These are phyloP conservation scores for Leishmania lainsoni DNA, from an alignment of 208 protist species.

Conservation along the genomic window DNA sequence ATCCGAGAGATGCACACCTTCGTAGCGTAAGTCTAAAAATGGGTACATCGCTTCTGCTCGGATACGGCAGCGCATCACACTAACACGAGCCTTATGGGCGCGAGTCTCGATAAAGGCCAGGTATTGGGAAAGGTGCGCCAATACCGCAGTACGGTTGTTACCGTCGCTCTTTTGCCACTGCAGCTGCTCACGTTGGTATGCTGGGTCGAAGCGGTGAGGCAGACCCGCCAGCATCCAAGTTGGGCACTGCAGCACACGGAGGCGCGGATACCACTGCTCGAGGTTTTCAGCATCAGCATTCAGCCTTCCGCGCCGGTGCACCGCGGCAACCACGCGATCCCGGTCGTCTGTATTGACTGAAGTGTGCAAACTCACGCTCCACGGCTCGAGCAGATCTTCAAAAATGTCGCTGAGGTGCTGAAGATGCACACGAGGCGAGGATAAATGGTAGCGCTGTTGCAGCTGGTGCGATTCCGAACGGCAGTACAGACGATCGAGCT, in stretches of 20 bases:
- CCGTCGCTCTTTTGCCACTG: constrained; percentile 17
- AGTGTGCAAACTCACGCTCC: constrained; percentile 31
- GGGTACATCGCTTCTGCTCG: constrained; percentile 46
- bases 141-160: background rate
- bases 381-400: constrained; percentile 55
- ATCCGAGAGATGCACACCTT: constrained; percentile 44
- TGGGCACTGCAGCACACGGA: constrained; percentile 13
- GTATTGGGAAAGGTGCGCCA: constrained; percentile 19
- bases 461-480: constrained; percentile 57
- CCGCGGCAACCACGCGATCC: constrained; percentile 34
- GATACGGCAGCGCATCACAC: constrained; percentile 35
- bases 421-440: constrained; percentile 42
- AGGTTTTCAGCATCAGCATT: constrained; percentile 37
- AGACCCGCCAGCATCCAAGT: constrained; percentile 10
- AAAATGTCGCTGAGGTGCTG: constrained; percentile 44
- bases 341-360: constrained; percentile 13
- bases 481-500: constrained; percentile 36
- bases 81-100: constrained; percentile 42
- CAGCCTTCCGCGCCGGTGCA: constrained; percentile 27
- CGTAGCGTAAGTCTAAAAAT: constrained; percentile 49
- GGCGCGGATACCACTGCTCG: constrained; percentile 26
- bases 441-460: constrained; percentile 44
- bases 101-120: constrained; percentile 41
- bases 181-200: constrained; percentile 24
- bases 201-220: constrained; percentile 25